Percentiles rank a stretch among this genome's conserved stretches.
Conservation (phyloP, 192 early-diverging fungal genomes). For the Mortierella hygrophila region DNA sequence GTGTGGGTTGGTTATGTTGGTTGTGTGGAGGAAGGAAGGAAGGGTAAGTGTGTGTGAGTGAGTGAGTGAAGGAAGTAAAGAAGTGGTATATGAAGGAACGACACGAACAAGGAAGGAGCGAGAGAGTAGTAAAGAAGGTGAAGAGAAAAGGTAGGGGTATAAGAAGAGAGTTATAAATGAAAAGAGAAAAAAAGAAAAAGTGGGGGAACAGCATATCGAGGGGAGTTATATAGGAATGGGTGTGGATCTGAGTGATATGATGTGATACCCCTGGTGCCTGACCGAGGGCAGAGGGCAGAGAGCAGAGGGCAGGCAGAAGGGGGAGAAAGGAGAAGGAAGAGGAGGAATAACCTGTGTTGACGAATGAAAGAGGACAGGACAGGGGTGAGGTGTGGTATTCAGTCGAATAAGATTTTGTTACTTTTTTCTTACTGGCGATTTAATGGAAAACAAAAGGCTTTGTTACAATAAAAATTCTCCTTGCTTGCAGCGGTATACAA, state of each 20-base stretch:
- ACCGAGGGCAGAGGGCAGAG: neutral
- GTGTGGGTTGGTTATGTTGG: neutral
- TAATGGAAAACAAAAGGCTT: neutral
- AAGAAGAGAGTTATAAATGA: neutral
- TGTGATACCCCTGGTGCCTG: constrained; percentile 2
- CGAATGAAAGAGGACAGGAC: neutral
- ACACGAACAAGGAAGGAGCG: neutral
- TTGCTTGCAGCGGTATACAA: neutral
- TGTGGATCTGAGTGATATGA: neutral
- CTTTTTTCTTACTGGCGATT: neutral
- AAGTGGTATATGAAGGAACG: neutral
- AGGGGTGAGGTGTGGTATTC: neutral
- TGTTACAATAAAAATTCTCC: neutral
- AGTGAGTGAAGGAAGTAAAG: neutral
- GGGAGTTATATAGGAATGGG: constrained; percentile 1
- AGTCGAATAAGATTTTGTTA: neutral
- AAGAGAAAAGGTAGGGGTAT: neutral
- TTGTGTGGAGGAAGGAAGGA: neutral
- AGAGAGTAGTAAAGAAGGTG: neutral
- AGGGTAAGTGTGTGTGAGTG: neutral
- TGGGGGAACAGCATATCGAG: neutral
- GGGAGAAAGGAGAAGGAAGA: neutral
- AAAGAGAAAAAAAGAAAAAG: neutral
- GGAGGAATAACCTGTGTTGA: neutral
- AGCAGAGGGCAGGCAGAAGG: too few species aligned